A percentile compares a stretch with the other conserved stretches of the same genome.
phyloP scores from a whole-genome alignment of 1,284 basidiomycete genomes.

The Neotropicomus parvogracilis region DNA sequence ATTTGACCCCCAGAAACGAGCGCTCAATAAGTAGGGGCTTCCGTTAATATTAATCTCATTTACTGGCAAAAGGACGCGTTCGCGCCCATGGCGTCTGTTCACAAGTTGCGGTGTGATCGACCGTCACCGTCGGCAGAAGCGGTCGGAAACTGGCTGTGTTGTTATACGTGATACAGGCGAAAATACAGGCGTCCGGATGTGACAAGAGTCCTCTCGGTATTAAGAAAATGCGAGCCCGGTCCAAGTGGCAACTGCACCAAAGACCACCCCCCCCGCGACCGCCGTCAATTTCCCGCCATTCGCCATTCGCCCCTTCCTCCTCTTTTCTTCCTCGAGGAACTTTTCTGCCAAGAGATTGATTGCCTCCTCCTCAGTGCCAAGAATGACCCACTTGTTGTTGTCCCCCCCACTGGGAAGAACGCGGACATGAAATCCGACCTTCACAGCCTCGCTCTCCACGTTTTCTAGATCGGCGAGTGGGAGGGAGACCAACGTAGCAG shows the following conservation, averaged over 20 bases:
- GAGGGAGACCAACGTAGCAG: constrained; percentile 47
- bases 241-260: constrained; percentile 38
- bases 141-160: neutral
- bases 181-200: neutral
- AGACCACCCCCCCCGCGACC: constrained; percentile 35
- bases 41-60: constrained; percentile 6
- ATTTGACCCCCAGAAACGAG: neutral
- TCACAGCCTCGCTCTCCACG: constrained; percentile 39
- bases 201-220: neutral
- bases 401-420: constrained; percentile 33
- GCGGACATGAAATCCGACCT: constrained; percentile 42
- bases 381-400: constrained; percentile 41
- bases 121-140: constrained; percentile 10
- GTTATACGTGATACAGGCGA: neutral
- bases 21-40: neutral
- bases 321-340: constrained; percentile 36
- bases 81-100: no score
- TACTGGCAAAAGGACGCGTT: no score
- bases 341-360: constrained; percentile 32
- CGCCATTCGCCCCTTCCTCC: constrained; percentile 15
- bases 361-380: constrained; percentile 47
- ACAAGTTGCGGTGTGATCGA: no score
- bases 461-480: constrained; percentile 40
- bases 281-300: constrained; percentile 28
- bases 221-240: constrained; percentile 36